These are phyloP conservation scores for Agaricales sp. DNA, from an alignment of 1,284 basidiomycete species.

Conservation along the genomic window DNA sequence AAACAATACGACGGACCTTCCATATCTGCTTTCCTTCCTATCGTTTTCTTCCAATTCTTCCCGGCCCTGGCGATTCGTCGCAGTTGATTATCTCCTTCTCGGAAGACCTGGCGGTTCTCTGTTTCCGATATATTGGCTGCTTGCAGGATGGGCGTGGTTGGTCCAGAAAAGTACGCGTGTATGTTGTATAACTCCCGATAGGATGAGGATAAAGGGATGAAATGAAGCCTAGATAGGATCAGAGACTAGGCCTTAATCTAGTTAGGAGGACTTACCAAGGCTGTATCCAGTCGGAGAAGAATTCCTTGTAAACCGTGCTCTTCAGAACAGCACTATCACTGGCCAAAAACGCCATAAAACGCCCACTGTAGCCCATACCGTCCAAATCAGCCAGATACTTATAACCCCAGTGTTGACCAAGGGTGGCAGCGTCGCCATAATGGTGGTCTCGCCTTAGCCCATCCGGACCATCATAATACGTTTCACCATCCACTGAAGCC, in stretches of 20 bases:
- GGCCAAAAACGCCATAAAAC: constrained; percentile 81
- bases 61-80: constrained; percentile 80
- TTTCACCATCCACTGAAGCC: constrained; percentile 55
- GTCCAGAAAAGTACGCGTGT: constrained; percentile 83
- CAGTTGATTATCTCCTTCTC: constrained; percentile 64
- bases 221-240: constrained; percentile 66
- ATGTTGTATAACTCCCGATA: constrained; percentile 92
- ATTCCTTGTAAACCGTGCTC: constrained; percentile 84
- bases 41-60: constrained; percentile 79
- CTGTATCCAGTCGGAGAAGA: constrained; percentile 76
- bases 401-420: constrained; percentile 85
- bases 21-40: constrained; percentile 81
- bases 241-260: constrained; percentile 4
- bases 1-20: constrained; percentile 49
- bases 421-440: constrained; percentile 67
- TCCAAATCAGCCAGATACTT: constrained; percentile 90
- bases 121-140: constrained; percentile 40
- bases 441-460: constrained; percentile 62
- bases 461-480: constrained; percentile 75
- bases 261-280: constrained; percentile 50
- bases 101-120: constrained; percentile 13
- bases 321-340: constrained; percentile 86
- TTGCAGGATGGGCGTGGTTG: constrained; percentile 48
- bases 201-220: constrained; percentile 77
- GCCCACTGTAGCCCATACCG: constrained; percentile 90